phyloP scores from a whole-genome alignment of 768 basidiomycete genomes.

The Dentipellis sp. region DNA sequence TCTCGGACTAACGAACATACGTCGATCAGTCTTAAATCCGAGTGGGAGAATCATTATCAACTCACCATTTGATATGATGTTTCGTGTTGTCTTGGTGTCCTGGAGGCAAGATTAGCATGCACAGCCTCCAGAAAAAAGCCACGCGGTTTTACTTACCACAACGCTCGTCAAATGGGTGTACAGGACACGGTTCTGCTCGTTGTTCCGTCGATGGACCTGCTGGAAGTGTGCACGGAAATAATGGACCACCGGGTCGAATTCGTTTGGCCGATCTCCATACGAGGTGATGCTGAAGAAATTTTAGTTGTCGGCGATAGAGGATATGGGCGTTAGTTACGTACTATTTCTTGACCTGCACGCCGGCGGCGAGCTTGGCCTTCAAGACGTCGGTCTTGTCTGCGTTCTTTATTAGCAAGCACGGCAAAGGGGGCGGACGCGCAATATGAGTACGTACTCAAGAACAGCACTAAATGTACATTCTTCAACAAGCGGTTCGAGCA shows the following conservation, averaged over 20 bases:
- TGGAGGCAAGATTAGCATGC: slow-evolving; percentile 18
- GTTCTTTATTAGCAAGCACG: neutral
- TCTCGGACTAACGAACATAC: slow-evolving; percentile 19
- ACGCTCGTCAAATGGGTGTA: slow-evolving; percentile 80
- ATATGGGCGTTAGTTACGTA: slow-evolving; percentile 29
- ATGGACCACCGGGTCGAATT: slow-evolving; percentile 71
- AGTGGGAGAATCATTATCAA: neutral
- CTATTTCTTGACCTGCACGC: slow-evolving; percentile 68
- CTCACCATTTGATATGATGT: slow-evolving; percentile 73
- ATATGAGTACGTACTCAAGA: slow-evolving; percentile 44
- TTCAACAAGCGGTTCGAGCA: slow-evolving; percentile 70
- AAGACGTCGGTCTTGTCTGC: slow-evolving; percentile 56
- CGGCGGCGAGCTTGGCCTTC: slow-evolving; percentile 59
- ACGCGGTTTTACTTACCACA: slow-evolving; percentile 34
- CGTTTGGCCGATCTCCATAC: slow-evolving; percentile 72
- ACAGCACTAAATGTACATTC: slow-evolving; percentile 61
- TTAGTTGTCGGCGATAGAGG: neutral
- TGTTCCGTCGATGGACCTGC: slow-evolving; percentile 72
- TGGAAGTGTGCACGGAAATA: slow-evolving; percentile 87
- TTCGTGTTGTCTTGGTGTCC: slow-evolving; percentile 80
- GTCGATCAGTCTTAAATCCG: neutral
- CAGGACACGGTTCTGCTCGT: slow-evolving; percentile 70
- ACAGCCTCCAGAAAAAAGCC: neutral
- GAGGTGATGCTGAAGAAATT: slow-evolving; percentile 57
- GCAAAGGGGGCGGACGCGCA: neutral